phyloP scores from a whole-genome alignment of 1,284 basidiomycete genomes.

The Leucoagaricus sp. region DNA sequence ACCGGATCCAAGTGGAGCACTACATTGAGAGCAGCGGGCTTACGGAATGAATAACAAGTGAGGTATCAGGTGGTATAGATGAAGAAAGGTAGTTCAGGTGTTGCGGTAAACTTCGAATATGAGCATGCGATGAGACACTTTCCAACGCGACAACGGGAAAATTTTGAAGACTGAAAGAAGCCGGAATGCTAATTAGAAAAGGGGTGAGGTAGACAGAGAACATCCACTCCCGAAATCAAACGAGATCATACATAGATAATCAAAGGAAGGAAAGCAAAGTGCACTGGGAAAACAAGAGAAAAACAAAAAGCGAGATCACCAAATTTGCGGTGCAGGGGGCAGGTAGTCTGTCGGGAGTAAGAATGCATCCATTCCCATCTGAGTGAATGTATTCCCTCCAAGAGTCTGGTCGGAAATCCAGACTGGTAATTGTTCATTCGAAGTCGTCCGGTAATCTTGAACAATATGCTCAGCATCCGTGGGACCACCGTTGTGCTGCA shows the following conservation, averaged over 20 bases:
- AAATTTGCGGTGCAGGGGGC: slow-evolving; percentile 69
- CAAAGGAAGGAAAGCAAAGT: background rate
- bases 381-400: slow-evolving; percentile 71
- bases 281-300: background rate
- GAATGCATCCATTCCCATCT: slow-evolving; percentile 83
- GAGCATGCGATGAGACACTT: slow-evolving; percentile 1
- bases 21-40: background rate
- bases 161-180: background rate
- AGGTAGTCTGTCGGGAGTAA: slow-evolving; percentile 74
- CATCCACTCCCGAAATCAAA: background rate
- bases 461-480: slow-evolving; percentile 72
- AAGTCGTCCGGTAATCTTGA: slow-evolving; percentile 69
- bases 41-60: background rate
- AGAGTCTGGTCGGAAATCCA: slow-evolving; percentile 83
- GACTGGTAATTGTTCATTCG: slow-evolving; percentile 74
- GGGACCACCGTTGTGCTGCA: slow-evolving; percentile 12
- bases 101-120: background rate
- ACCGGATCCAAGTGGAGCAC: background rate
- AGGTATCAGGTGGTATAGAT: slow-evolving; percentile 6
- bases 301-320: slow-evolving; percentile 32
- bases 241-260: background rate
- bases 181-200: too few relatives aligned
- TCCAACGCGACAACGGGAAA: background rate
- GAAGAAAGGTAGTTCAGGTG: background rate
- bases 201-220: background rate